Conservation (phyloP, 2,329 filamentous ascomycete species). For the Fusarium agapanthi region DNA sequence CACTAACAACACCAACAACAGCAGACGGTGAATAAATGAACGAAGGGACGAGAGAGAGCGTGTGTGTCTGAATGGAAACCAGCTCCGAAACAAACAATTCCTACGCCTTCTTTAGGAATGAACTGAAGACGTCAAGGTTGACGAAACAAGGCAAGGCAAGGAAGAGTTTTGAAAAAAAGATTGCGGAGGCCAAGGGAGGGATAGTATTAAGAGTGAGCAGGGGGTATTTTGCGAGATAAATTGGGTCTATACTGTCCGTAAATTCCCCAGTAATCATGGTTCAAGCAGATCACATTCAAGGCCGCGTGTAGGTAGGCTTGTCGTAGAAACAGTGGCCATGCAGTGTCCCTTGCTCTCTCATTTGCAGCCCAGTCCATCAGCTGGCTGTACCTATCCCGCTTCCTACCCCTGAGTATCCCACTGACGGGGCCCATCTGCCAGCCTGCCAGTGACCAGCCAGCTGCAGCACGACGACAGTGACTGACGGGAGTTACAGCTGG, state of each 20-base stretch:
- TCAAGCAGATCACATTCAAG: constrained; percentile 16
- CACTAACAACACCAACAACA: not conserved
- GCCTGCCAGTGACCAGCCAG: not conserved
- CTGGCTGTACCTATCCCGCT: not conserved
- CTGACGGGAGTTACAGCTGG: constrained; percentile 6
- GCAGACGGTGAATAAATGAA: constrained; percentile 4
- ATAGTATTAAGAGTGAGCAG: constrained; percentile 13
- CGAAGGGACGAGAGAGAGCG: not conserved
- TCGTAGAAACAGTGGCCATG: constrained; percentile 15
- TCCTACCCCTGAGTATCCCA: constrained; percentile 12
- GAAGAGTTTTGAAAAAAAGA: constrained; percentile 22
- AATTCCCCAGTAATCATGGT: constrained; percentile 37
- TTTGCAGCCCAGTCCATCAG: constrained; percentile 3
- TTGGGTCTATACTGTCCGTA: constrained; percentile 1
- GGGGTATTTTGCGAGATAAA: constrained; percentile 10
- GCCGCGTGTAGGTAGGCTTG: constrained; percentile 20
- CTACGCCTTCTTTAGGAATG: constrained; percentile 32
- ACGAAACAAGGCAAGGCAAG: constrained; percentile 24
- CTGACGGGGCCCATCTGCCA: not conserved
- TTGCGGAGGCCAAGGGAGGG: constrained; percentile 11
- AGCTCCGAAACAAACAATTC: constrained; percentile 38
- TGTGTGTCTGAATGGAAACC: constrained; percentile 17
- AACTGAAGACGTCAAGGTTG: constrained; percentile 17
- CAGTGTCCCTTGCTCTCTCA: constrained; percentile 11
- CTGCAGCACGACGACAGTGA: not conserved